Evolutionary conservation across 108 stramenopile genomes (phyloP), one percentile per base, ranked within the genome.

Genomic region (Nannochloropsis granulata): DNA sequence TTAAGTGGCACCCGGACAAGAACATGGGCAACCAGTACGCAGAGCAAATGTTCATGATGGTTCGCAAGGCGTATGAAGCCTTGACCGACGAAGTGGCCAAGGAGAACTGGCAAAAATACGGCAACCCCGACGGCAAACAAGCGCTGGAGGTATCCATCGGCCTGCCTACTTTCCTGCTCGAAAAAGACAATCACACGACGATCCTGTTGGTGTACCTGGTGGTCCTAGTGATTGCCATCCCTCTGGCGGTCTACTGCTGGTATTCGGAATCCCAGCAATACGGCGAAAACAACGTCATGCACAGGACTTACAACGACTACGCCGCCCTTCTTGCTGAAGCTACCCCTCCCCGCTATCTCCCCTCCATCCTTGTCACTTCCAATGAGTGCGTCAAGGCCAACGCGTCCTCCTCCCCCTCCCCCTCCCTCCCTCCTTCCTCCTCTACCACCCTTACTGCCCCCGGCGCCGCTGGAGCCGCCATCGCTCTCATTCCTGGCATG

Each of bases 281-380:
- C 88, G 97, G 97, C 16, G 98, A 98, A 90, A 98, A 97, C 89
- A 94, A 97, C 86, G 95, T 98, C 89, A 96, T 97, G 95, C 97
- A 97, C 92, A 94, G 96, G 85, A 95, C 96, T 43, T 98, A 97
- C 88, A 92, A 93, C 11, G 56, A 71, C n/a, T 71, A 71, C 2
- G 56, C 56, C n/a, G 56, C 56, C 7, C n/a, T 81, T 8, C 44
- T 81, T 21, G 44, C 81, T 8, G 81, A 81, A 44, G 81, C 43
- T 21, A 81, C 81, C 23, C 81, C 43, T 13, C 21, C 44, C 0
- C 42, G 44, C 42, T 44, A 44, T 21, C 42, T 81, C 21, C 81
- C 81, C 81, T 43, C 42, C 43, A 44, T 81, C 42, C 81, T 81
- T 12, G 42, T 44, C 44, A 81, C 81, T 21, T 43, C 81, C 21